These are phyloP conservation scores for Earliella scabrosa DNA, from an alignment of 1,284 basidiomycete species.

Conservation along the genomic window DNA sequence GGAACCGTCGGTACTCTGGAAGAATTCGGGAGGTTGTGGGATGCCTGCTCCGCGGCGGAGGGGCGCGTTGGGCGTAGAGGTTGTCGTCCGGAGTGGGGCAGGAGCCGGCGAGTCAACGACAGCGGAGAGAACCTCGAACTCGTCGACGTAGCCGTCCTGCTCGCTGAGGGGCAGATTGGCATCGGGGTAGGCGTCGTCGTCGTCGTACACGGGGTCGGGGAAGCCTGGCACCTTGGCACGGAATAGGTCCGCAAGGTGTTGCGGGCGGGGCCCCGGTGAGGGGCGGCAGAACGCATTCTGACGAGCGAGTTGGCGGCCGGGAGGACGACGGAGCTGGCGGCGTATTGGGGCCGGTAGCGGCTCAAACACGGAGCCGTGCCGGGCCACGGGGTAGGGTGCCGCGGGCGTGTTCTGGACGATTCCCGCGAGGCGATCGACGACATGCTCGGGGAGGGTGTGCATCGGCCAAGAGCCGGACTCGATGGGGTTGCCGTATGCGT, in stretches of 20 bases:
- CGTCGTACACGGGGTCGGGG: too few relatives aligned
- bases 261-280: too few relatives aligned
- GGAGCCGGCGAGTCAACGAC: too few relatives aligned
- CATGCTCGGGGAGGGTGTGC: background rate
- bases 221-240: too few relatives aligned
- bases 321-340: background rate
- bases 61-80: background rate
- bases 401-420: slow-evolving; percentile 3
- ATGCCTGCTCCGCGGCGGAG: background rate
- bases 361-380: slow-evolving; percentile 14
- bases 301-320: background rate
- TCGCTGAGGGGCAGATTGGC: too few relatives aligned
- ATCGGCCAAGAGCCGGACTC: background rate
- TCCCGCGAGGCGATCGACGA: slow-evolving; percentile 9
- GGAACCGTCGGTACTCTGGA: background rate
- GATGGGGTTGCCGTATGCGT: slow-evolving; percentile 1
- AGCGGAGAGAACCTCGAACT: too few relatives aligned
- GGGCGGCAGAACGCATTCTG: too few relatives aligned
- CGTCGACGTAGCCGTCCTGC: too few relatives aligned
- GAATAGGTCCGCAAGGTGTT: too few relatives aligned
- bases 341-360: background rate
- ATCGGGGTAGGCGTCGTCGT: too few relatives aligned
- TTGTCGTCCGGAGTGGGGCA: too few relatives aligned
- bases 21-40: background rate
- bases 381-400: slow-evolving; percentile 5